Evolutionary conservation across 2,329 filamentous ascomycete genomes (phyloP), one percentile per base, ranked within the genome.

Genomic region (Acephala macrosclerotiorum): DNA sequence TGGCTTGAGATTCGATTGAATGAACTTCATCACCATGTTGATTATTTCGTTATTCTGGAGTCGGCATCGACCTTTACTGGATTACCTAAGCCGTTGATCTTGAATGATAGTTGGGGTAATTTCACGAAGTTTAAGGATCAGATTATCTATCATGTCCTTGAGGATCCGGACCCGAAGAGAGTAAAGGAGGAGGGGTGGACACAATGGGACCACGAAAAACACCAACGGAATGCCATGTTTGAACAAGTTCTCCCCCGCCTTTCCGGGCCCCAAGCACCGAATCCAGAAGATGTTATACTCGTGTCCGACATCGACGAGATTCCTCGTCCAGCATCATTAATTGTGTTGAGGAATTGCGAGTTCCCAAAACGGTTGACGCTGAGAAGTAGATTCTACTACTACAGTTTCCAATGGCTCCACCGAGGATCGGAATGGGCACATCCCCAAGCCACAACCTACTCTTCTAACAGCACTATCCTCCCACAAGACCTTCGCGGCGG

Each of bases 31-130:
- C 76, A 84, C 42, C 77, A 84, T 53, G 86, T 90, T 66, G 88
- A 90, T 77, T 89, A 89, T 77, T 91, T 89, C 70, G 80, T 90
- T 71, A 81, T 91, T 38, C 82, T 89, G 57, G 88, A 91, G 76
- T 83, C 85, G 0, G 76, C 79, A n/a, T 82, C 78, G 61, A 89
- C 87, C 1, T 89, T 89, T 70, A 88, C 87, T n/a, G 83, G 83
- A 47, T 78, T 77, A 1, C 76, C 80, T 6, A 90, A 90, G 75
- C 81, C 85, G 1, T 78, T 89, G 14, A 75, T 80, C 53, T 80
- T 89, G 64, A 77, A 79, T 63, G 80, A 85, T 11, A 85, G 84
- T 75, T 83, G 84, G 79, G 74, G 78, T 45, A 77, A 76, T 11
- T 88, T 89, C 71, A 71, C 75, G 9, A 74, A 79, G 14, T 90